Percentiles rank a stretch among this genome's conserved stretches.
Conservation (phyloP, 164 flowering plant species). For the Aristolochia fimbriata region DNA sequence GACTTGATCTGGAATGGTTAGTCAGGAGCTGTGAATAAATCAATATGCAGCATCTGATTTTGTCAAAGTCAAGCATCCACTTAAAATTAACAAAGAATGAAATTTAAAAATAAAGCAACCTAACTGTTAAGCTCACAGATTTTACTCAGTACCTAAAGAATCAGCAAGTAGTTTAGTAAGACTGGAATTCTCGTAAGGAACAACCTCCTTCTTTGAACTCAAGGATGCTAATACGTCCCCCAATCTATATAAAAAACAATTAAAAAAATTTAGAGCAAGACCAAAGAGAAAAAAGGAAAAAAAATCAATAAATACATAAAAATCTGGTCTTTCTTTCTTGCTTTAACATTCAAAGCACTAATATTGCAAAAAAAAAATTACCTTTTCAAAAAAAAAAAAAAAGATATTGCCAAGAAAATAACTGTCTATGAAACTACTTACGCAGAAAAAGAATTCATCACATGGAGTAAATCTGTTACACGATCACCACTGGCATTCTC, state of each 20-base stretch:
- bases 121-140: background rate
- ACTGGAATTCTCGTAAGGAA: constrained; percentile 79
- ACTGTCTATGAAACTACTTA: constrained; percentile 27
- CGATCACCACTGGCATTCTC: constrained; percentile 79
- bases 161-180: constrained; percentile 80
- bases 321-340: background rate
- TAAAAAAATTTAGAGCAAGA: background rate
- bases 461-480: constrained; percentile 82
- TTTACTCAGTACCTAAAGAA: constrained; percentile 57
- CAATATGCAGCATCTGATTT: no score
- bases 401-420: no score
- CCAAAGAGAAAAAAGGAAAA: background rate
- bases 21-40: no score
- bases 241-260: constrained; percentile 36
- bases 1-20: no score
- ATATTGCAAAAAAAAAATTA: background rate
- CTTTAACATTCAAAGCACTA: background rate
- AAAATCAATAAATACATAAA: background rate
- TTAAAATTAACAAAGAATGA: no score
- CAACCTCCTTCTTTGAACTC: constrained; percentile 66
- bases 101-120: no score
- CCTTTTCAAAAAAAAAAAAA: no score
- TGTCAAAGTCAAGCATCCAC: no score
- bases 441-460: constrained; percentile 93
- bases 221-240: constrained; percentile 88